A percentile compares a stretch with the other conserved stretches of the same genome.
phyloP scores from a whole-genome alignment of 2,329 filamentous ascomycete species.

The Rhexocercosporidium sp. region DNA sequence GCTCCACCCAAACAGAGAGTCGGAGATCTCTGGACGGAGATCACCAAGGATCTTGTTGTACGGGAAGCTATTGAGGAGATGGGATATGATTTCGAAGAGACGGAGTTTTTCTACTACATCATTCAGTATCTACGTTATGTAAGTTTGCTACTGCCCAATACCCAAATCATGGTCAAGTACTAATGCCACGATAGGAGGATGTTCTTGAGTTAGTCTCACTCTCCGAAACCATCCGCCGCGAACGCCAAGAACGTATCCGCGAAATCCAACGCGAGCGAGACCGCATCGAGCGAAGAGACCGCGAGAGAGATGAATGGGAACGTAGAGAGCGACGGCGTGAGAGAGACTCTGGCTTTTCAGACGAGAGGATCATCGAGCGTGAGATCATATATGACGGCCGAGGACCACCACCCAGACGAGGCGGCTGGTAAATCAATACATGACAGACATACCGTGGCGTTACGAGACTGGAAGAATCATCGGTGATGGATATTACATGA shows the following conservation, averaged over 20 bases:
- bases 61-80: slow-evolving; percentile 84
- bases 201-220: slow-evolving; percentile 83
- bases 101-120: slow-evolving; percentile 86
- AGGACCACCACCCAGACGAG: slow-evolving; percentile 19
- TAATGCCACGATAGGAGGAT: slow-evolving; percentile 70
- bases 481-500: not conserved
- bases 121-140: slow-evolving; percentile 90
- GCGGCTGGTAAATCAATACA: slow-evolving; percentile 18
- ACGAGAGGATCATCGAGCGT: slow-evolving; percentile 69
- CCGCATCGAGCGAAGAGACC: slow-evolving; percentile 57
- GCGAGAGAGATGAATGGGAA: slow-evolving; percentile 45
- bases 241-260: slow-evolving; percentile 56
- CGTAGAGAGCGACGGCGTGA: slow-evolving; percentile 38
- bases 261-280: slow-evolving; percentile 62
- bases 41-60: slow-evolving; percentile 89
- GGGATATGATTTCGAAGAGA: slow-evolving; percentile 91
- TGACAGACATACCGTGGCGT: not conserved
- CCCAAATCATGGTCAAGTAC: slow-evolving; percentile 24
- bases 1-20: slow-evolving; percentile 34
- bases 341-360: slow-evolving; percentile 52
- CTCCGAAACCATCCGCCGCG: slow-evolving; percentile 79
- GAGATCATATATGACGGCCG: slow-evolving; percentile 66
- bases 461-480: not conserved
- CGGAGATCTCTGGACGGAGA: slow-evolving; percentile 91
- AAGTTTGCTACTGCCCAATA: slow-evolving; percentile 49